A percentile compares a stretch with the other conserved stretches of the same genome.
Evolutionary conservation across 495 filamentous ascomycete genomes (phyloP).

Genomic region (Bacidia gigantensis): DNA sequence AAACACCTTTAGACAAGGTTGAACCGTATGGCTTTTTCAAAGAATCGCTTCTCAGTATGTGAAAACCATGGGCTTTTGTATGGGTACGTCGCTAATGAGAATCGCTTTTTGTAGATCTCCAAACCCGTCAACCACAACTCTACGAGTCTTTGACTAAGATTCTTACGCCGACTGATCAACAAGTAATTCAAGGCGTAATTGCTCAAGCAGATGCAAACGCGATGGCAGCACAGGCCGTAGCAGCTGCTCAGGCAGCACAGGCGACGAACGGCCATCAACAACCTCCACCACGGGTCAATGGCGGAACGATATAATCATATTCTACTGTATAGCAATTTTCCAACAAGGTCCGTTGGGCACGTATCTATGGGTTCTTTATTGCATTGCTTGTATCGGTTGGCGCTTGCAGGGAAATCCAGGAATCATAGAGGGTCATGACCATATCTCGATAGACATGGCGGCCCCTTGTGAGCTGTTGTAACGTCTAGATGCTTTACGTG

Average conservation of each 20-base stretch:
- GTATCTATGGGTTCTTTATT: background rate
- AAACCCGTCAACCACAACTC: slow-evolving; percentile 80
- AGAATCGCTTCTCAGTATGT: slow-evolving; percentile 66
- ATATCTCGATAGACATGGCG: background rate
- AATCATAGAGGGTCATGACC: too few relatives aligned
- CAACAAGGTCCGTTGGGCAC: background rate
- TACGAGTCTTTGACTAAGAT: slow-evolving; percentile 69
- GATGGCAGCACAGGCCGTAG: slow-evolving; percentile 16
- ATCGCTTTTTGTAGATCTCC: slow-evolving; percentile 46
- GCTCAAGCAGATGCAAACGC: slow-evolving; percentile 61
- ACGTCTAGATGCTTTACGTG: background rate
- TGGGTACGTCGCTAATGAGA: slow-evolving; percentile 8
- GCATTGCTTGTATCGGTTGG: too few relatives aligned
- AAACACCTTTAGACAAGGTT: slow-evolving; percentile 85
- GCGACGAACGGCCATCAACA: slow-evolving; percentile 13
- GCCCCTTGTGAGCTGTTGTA: background rate
- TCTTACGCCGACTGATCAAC: slow-evolving; percentile 68
- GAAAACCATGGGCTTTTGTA: background rate
- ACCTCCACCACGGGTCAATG: background rate
- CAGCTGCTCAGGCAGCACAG: slow-evolving; percentile 14
- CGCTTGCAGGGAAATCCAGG: too few relatives aligned
- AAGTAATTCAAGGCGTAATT: slow-evolving; percentile 63
- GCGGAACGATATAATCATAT: background rate
- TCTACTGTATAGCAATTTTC: background rate
- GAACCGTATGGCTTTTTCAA: slow-evolving; percentile 88